phyloP scores from a whole-genome alignment of 331 rosid genomes.

The Rhamnella rubrinervis region DNA sequence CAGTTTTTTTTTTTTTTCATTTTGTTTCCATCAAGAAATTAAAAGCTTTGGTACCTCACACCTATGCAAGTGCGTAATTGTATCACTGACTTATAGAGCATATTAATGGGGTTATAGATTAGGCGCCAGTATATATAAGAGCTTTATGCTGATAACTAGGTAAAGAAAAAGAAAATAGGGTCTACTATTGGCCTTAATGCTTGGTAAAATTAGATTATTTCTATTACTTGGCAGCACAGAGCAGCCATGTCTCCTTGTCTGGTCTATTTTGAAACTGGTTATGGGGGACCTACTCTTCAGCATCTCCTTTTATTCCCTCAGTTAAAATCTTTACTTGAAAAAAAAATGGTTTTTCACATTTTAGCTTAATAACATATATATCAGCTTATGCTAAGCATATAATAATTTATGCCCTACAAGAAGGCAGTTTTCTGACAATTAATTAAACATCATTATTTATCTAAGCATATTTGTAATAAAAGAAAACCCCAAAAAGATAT shows the following conservation, averaged over 20 bases:
- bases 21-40: no score
- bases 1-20: background rate
- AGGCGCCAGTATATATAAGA: background rate
- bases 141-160: constrained; percentile 21
- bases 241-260: constrained; percentile 52
- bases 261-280: constrained; percentile 29
- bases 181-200: background rate
- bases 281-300: constrained; percentile 49
- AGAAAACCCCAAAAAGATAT: no score
- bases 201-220: background rate
- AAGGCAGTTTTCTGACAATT: no score
- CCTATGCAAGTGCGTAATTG: background rate
- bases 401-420: no score
- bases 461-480: no score
- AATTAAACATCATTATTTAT: no score
- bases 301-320: background rate
- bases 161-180: constrained; percentile 1
- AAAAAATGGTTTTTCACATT: no score
- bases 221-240: constrained; percentile 39
- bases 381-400: no score
- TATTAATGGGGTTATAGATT: background rate
- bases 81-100: background rate
- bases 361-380: no score
- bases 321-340: no score
- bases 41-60: no score